Evolutionary conservation across 306 rosid genomes (phyloP).

Genomic region (Vicia sativa): DNA sequence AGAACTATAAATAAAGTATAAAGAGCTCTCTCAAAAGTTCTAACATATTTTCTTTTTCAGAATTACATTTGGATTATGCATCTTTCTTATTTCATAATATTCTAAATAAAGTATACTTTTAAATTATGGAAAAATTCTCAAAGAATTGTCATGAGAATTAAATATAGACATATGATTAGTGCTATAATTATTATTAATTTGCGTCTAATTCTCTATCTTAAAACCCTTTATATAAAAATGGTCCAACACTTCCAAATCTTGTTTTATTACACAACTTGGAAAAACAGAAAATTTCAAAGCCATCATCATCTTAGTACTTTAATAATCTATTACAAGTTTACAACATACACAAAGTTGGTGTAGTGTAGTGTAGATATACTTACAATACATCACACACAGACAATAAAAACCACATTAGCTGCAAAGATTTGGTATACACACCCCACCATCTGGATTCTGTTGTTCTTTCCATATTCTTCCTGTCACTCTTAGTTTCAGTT

Average conservation of each 20-base stretch:
- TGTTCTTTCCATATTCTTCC: slow-evolving; percentile 89
- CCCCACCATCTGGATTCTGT: slow-evolving; percentile 68
- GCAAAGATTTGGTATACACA: slow-evolving; percentile 75
- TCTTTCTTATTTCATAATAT: no score
- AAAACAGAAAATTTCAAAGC: slow-evolving; percentile 47
- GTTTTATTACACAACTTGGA: slow-evolving; percentile 54
- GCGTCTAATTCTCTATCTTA: no score
- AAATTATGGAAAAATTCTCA: no score
- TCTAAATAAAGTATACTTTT: no score
- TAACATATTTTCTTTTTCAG: no score
- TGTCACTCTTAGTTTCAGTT: slow-evolving; percentile 76
- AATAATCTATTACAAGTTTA: slow-evolving; percentile 20
- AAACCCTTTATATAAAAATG: no score
- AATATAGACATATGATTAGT: no score
- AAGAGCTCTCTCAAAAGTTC: no score
- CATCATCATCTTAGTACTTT: slow-evolving; percentile 17
- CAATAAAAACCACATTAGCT: slow-evolving; percentile 47
- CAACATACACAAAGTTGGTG: slow-evolving; percentile 42
- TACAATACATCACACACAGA: slow-evolving; percentile 36
- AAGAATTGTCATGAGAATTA: no score
- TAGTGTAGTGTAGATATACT: slow-evolving; percentile 16
- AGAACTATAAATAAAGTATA: no score
- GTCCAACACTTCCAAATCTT: slow-evolving; percentile 19
- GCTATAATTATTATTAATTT: no score
- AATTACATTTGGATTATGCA: no score